Percentiles rank a stretch among this genome's conserved stretches.
phyloP scores from a whole-genome alignment of 2,329 filamentous ascomycete genomes.

The Talaromyces sp. region DNA sequence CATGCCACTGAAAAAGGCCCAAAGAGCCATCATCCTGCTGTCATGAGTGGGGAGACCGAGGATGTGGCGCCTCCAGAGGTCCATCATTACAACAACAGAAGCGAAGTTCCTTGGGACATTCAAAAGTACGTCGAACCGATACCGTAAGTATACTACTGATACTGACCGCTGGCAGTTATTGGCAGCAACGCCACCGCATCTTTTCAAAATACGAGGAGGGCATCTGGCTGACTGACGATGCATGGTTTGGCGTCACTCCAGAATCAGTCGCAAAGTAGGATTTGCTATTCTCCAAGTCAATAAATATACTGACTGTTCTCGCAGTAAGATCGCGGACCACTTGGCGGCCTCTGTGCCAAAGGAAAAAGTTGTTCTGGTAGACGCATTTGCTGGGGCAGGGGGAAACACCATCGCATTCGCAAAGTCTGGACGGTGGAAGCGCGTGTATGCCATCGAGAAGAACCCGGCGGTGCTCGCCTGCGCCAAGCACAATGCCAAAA shows the following conservation, averaged over 20 bases:
- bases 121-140: slow-evolving; percentile 62
- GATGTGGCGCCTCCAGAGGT: slow-evolving; percentile 30
- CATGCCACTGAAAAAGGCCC: background rate
- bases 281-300: slow-evolving; percentile 13
- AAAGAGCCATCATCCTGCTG: background rate
- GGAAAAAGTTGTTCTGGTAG: slow-evolving; percentile 65
- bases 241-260: slow-evolving; percentile 96
- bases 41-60: slow-evolving; percentile 28
- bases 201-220: slow-evolving; percentile 85
- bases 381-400: slow-evolving; percentile 86
- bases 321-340: slow-evolving; percentile 69
- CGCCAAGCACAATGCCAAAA: slow-evolving; percentile 81
- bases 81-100: slow-evolving; percentile 66
- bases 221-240: slow-evolving; percentile 83
- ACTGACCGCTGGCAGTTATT: slow-evolving; percentile 62
- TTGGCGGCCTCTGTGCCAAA: slow-evolving; percentile 53
- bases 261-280: slow-evolving; percentile 79
- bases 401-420: slow-evolving; percentile 97
- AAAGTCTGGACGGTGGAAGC: slow-evolving; percentile 69
- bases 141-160: background rate
- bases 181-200: slow-evolving; percentile 79
- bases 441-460: slow-evolving; percentile 83
- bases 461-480: slow-evolving; percentile 76
- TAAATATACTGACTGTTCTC: slow-evolving; percentile 4
- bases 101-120: slow-evolving; percentile 74